Conservation (phyloP, 2,329 filamentous ascomycete genomes). For the Nannizziopsis barbatae region DNA sequence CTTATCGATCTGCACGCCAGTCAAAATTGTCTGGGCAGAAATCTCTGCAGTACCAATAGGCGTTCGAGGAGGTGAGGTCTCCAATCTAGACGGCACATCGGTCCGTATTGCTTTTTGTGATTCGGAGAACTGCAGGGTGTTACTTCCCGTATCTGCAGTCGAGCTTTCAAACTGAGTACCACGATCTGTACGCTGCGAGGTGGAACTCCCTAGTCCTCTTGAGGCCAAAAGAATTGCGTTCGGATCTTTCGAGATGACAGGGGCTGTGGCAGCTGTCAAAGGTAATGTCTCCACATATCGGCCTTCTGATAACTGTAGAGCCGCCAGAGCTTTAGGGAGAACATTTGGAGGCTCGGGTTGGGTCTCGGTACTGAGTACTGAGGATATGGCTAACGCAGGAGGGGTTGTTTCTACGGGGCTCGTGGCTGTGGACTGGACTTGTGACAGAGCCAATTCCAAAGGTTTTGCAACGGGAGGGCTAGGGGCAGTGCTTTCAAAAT, state of each 20-base stretch:
- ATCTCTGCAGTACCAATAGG: slow-evolving; percentile 51
- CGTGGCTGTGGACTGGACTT: slow-evolving; percentile 13
- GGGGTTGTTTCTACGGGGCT: slow-evolving; percentile 11
- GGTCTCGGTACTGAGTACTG: slow-evolving; percentile 21
- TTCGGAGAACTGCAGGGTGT: background rate
- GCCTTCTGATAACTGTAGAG: slow-evolving; percentile 16
- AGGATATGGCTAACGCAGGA: slow-evolving; percentile 22
- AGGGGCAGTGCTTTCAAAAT: background rate
- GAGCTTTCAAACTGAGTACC: background rate
- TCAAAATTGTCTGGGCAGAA: slow-evolving; percentile 71
- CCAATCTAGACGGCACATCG: background rate
- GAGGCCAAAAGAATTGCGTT: background rate
- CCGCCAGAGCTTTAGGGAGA: background rate
- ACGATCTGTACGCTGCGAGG: slow-evolving; percentile 2
- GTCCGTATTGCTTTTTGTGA: background rate
- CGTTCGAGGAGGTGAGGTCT: slow-evolving; percentile 5
- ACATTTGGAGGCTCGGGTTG: slow-evolving; percentile 14
- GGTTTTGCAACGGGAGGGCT: background rate
- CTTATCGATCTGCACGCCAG: slow-evolving; percentile 68
- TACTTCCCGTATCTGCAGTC: background rate
- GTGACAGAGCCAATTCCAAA: slow-evolving; percentile 9
- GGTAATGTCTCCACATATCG: slow-evolving; percentile 13
- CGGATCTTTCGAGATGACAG: slow-evolving; percentile 6
- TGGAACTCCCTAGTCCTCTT: background rate
- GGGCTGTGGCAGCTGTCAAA: slow-evolving; percentile 16